These are phyloP conservation scores for Thermochaetoides thermophila DNA, from an alignment of 495 filamentous ascomycete genomes.

Conservation along the genomic window DNA sequence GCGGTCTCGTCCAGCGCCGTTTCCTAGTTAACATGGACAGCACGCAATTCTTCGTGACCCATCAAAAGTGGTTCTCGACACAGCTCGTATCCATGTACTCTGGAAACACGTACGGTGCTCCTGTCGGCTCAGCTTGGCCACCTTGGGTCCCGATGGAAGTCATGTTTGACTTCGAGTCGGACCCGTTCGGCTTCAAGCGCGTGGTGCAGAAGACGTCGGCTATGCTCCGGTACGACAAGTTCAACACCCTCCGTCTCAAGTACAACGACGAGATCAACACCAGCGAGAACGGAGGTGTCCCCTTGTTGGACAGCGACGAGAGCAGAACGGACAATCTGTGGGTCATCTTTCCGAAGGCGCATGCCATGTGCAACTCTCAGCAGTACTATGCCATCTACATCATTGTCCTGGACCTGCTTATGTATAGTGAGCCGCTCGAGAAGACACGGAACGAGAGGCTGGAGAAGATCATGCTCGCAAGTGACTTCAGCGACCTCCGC, in stretches of 20 bases:
- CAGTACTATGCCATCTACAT: constrained; percentile 97
- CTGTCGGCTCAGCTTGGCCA: constrained; percentile 75
- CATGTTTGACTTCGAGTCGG: constrained; percentile 87
- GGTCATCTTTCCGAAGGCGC: constrained; percentile 86
- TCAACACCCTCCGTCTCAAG: constrained; percentile 91
- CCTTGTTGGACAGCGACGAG: constrained; percentile 43
- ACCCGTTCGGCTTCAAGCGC: constrained; percentile 88
- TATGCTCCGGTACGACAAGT: constrained; percentile 88
- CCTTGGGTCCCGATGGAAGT: constrained; percentile 96
- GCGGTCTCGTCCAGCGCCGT: constrained; percentile 83
- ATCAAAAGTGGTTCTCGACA: constrained; percentile 66
- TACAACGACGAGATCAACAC: constrained; percentile 88
- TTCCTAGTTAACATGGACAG: constrained; percentile 92
- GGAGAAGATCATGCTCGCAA: constrained; percentile 98
- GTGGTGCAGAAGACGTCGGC: constrained; percentile 93
- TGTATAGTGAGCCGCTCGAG: constrained; percentile 91
- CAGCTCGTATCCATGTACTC: constrained; percentile 84
- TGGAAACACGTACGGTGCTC: constrained; percentile 80
- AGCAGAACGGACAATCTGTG: constrained; percentile 84
- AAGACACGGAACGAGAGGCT: constrained; percentile 86
- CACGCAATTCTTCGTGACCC: constrained; percentile 93
- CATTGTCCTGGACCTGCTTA: constrained; percentile 83
- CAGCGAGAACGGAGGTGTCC: constrained; percentile 27
- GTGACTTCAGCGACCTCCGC: constrained; percentile 93
- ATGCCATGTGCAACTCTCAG: constrained; percentile 84